A percentile compares a stretch with the other conserved stretches of the same genome.
These are phyloP conservation scores for Rubia yunnanensis DNA, from an alignment of 257 asterid species.

Conservation along the genomic window DNA sequence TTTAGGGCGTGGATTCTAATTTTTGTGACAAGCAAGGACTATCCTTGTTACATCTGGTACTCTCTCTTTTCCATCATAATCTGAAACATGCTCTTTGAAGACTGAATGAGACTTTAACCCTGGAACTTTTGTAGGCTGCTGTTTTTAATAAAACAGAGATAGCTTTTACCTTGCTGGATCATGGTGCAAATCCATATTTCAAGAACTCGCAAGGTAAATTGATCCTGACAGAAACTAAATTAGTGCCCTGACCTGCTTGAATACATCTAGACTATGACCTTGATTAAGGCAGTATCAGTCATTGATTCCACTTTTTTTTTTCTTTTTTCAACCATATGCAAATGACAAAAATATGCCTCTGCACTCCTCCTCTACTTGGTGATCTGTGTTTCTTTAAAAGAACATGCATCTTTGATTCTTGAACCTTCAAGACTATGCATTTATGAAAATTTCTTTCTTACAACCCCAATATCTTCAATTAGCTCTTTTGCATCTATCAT, in stretches of 20 bases:
- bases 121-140: constrained; percentile 57
- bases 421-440: background rate
- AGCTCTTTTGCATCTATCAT: background rate
- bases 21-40: constrained; percentile 91
- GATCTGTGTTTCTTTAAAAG: background rate
- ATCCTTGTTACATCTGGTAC: constrained; percentile 82
- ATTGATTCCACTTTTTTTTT: too few species aligned
- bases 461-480: background rate
- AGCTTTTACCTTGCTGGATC: constrained; percentile 84
- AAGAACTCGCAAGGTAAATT: constrained; percentile 80
- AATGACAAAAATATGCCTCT: background rate
- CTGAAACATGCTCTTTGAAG: background rate
- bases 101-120: constrained; percentile 3
- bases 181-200: constrained; percentile 62
- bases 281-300: too few species aligned
- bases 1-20: constrained; percentile 89
- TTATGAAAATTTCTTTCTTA: background rate
- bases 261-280: background rate
- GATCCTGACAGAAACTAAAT: constrained; percentile 8
- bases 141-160: constrained; percentile 91
- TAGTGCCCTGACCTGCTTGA: constrained; percentile 2
- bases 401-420: background rate
- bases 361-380: background rate
- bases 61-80: constrained; percentile 1
- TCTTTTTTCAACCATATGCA: too few species aligned